A percentile compares a stretch with the other conserved stretches of the same genome.
phyloP scores from a whole-genome alignment of 2,329 filamentous ascomycete genomes.

The Penicillium sp. region DNA sequence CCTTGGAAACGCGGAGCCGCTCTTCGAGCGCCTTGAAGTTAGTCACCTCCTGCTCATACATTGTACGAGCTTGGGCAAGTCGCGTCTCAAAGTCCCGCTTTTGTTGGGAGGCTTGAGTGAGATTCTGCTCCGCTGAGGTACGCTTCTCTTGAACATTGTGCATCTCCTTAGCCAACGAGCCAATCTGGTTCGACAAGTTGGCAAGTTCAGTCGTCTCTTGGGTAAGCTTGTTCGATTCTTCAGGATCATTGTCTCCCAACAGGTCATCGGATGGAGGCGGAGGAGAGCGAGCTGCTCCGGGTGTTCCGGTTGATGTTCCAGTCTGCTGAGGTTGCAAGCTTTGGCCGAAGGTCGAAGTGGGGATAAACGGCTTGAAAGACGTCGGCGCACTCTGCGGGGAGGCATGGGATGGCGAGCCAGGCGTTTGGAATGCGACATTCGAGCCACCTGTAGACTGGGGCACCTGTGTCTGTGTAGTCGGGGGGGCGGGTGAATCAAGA shows the following conservation, averaged over 20 bases:
- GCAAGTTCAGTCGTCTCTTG: constrained; percentile 90
- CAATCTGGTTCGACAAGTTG: constrained; percentile 94
- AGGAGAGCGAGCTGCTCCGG: constrained; percentile 42
- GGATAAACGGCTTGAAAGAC: constrained; percentile 87
- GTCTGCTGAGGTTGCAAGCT: constrained; percentile 77
- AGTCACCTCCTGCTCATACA: constrained; percentile 93
- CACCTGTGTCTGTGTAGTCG: constrained; percentile 60
- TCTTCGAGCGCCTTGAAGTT: constrained; percentile 84
- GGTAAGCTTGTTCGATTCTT: constrained; percentile 84
- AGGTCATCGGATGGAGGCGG: constrained; percentile 74
- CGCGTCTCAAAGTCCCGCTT: constrained; percentile 93
- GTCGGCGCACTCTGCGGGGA: constrained; percentile 47
- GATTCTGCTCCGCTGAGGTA: constrained; percentile 75
- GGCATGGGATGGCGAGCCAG: constrained; percentile 50
- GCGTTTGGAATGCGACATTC: constrained; percentile 59
- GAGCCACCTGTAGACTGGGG: constrained; percentile 77
- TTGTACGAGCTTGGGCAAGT: constrained; percentile 78
- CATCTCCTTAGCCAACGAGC: constrained; percentile 89
- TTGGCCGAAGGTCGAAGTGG: constrained; percentile 89
- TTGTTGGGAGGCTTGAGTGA: constrained; percentile 79
- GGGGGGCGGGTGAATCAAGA: constrained; percentile 69
- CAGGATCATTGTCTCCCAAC: constrained; percentile 86
- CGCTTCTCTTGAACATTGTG: constrained; percentile 88
- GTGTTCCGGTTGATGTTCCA: constrained; percentile 57
- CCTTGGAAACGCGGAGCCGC: constrained; percentile 73